Evolutionary conservation across 257 asterid genomes (phyloP).

Genomic region (Solanum clarkiae): DNA sequence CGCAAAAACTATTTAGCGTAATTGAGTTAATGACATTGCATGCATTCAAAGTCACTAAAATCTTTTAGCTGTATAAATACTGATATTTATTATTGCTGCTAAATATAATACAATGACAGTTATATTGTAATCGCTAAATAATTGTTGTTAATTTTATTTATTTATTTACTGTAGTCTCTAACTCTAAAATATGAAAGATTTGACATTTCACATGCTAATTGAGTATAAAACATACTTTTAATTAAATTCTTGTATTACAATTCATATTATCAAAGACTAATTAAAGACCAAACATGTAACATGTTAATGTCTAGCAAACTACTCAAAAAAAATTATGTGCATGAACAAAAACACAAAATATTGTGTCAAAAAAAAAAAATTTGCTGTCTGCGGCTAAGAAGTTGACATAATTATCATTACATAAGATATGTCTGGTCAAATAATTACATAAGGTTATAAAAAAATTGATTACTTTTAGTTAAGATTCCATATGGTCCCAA

Average conservation of each 20-base stretch:
- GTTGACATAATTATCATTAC: constrained; percentile 16
- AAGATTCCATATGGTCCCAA: constrained; percentile 23
- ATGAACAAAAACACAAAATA: background rate
- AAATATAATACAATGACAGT: too few species aligned
- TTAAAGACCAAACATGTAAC: background rate
- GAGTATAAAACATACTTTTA: background rate
- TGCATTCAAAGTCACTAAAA: too few species aligned
- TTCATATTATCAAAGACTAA: background rate
- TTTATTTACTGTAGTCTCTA: too few species aligned
- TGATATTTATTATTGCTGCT: too few species aligned
- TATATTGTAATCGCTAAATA: too few species aligned
- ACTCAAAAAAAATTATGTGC: background rate
- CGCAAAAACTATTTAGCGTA: too few species aligned
- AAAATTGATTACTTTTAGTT: background rate
- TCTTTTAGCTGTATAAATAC: too few species aligned
- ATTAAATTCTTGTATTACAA: background rate
- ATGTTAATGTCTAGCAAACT: background rate
- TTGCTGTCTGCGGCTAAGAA: background rate
- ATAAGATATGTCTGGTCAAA: constrained; percentile 20
- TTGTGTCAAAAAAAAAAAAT: background rate
- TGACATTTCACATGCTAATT: background rate
- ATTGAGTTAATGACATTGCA: too few species aligned
- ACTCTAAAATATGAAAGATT: background rate
- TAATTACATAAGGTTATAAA: constrained; percentile 6
- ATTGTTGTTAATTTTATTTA: too few species aligned